Evolutionary conservation across 306 rosid species (phyloP).

Genomic region (Sindora glabra): DNA sequence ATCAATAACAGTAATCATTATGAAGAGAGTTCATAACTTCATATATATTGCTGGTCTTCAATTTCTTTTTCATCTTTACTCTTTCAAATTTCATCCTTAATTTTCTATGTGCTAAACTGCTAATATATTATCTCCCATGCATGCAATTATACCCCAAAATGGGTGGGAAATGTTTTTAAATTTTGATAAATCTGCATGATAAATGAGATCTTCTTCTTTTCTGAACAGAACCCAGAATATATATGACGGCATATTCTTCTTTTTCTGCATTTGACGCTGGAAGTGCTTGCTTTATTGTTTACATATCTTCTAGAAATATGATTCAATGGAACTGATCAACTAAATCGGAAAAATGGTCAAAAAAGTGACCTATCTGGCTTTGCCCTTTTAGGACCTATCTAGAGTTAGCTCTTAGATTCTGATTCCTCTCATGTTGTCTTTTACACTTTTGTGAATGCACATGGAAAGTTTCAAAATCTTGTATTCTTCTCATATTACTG

Average conservation of each 20-base stretch:
- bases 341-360: not conserved
- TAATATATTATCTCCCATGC: conserved; percentile 9
- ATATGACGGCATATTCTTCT: conserved; percentile 4
- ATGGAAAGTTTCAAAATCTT: no score
- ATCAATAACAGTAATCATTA: no score
- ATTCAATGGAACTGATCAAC: not conserved
- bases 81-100: no score
- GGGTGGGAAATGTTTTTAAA: no score
- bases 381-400: conserved; percentile 2
- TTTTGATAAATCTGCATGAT: no score
- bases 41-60: no score
- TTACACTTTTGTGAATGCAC: not conserved
- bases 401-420: conserved; percentile 12
- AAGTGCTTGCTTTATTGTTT: not conserved
- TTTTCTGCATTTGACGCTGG: conserved; percentile 2
- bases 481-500: no score
- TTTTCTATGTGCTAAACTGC: no score
- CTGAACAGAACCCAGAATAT: no score
- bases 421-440: conserved; percentile 12
- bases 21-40: no score
- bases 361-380: not conserved
- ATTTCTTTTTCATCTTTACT: no score
- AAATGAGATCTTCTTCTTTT: no score
- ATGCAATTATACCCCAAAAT: not conserved
- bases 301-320: not conserved